Evolutionary conservation across 768 basidiomycete species (phyloP), one percentile per base, ranked within the genome.

Genomic region (Boletus eberwhitei): DNA sequence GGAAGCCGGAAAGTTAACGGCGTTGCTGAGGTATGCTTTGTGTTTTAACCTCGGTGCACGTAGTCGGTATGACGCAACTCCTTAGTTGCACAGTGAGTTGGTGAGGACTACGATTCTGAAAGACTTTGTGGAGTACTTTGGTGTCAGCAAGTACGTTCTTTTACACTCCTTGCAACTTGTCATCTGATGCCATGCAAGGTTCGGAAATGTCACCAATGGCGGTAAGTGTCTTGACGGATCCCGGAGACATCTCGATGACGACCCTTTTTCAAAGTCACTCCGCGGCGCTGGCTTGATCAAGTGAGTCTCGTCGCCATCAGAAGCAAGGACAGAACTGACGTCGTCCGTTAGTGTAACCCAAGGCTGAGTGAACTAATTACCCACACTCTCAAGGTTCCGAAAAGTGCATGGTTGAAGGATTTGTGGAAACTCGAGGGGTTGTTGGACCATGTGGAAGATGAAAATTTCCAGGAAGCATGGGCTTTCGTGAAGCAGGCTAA

Each of bases 81-180:
- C 29, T 4, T 48, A 86, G 82, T 77, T 98, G 26, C 97, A 98
- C 77, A 90, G 87, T 55, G 87, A 93, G 50, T 82, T 98, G 41
- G 89, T 98, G 49, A 80, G 78, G 71, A 85, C 86, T 21, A 92
- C 88, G 8, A 90, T 92, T 61, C 69, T 90, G 63, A 90, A 88
- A 66, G 94, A 97, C 74, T 96, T 96, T 66, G 95, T 97, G 44
- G 93, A 97, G 32, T 91, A 89, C 71, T 89, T 86, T 64, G 96
- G 96, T 3, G 67, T 83, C 56, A 88, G 88, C 86, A 94, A 89
- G 85, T 77, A 58, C 13, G 64, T 58, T 11, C 26, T 34, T 36
- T 21, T 17, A 2, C 32, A 19, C 13, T n/a, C 24, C 24, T 35
- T 43, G 17, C 14, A 26, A 21, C 32, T 22, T 21, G n/a, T 45